Base-by-base conservation (phyloP, 208 protist species). In the Trypanosoma cruzi region DNA sequence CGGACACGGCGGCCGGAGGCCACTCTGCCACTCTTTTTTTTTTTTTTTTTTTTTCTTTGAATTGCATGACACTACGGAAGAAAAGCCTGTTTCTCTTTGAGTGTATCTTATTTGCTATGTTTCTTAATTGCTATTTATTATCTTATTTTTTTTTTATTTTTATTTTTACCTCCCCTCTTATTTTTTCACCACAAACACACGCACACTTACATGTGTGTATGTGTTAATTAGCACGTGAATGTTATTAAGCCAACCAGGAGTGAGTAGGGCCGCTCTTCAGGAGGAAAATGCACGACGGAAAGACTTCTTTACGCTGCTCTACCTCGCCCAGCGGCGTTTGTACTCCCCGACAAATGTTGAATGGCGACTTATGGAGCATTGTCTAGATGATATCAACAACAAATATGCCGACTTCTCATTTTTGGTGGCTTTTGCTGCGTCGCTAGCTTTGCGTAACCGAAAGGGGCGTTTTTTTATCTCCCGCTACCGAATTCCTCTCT, bases 371-470 rank as follows among this genome's bases (percentile, higher is more conserved):
- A 85, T 84, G 20, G 76, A 78, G 46, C 68, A 92, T 61, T 95
- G 86, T 68, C 64, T 95, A n/a, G 89, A 92, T 63, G 80, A 91
- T 34, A 82, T 95, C 52, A 93, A 89, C 53, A 82, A 82, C 58
- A 83, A 86, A 36, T 90, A 87, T 71, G 86, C 89, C 1, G 89
- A 95, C 68, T 86, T 85, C 29, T 73, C 65, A 1, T 88, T 84
- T 75, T 71, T 95, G 13, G 62, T 85, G n/a, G 74, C 73, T n/a
- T 87, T 92, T 61, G 66, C 81, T 18, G 73, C 75, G 0, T 60
- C 59, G 36, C 76, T 81, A 50, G 69, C 75, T 20, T 46, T 92
- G 28, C 79, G 85, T 13, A 81, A 73, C 37, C 69, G 71, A 54
- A 64, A 63, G 16, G 73, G 67, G 2, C 49, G 37, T 8, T 73